Conservation (phyloP, 2,329 filamentous ascomycete genomes). For the Clarireedia paspali region DNA sequence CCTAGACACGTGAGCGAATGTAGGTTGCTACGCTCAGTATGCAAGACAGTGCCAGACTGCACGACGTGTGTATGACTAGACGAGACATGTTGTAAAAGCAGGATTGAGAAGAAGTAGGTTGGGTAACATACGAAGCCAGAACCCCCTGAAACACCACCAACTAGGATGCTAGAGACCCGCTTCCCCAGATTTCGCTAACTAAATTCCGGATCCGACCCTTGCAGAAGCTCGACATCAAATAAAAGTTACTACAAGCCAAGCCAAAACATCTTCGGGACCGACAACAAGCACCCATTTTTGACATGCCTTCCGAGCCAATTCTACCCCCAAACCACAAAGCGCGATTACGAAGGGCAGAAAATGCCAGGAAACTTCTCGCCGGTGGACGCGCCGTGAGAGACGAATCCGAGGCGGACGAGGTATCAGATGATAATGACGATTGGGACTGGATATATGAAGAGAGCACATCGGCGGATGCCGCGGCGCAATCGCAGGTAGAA, state of each 20-base stretch:
- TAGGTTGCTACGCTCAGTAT: too few relatives aligned
- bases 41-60: too few relatives aligned
- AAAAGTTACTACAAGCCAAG: constrained; percentile 3
- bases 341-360: constrained; percentile 27
- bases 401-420: constrained; percentile 84
- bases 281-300: neutral
- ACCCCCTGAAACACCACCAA: neutral
- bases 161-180: neutral
- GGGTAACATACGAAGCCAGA: too few relatives aligned
- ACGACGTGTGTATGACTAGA: too few relatives aligned
- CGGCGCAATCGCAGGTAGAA: neutral
- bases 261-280: neutral
- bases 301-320: constrained; percentile 25
- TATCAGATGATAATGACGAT: constrained; percentile 54
- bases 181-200: neutral
- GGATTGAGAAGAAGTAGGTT: too few relatives aligned
- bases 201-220: neutral
- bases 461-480: constrained; percentile 2
- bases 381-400: constrained; percentile 39
- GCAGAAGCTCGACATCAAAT: neutral
- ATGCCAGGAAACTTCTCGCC: constrained; percentile 34
- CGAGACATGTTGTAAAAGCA: too few relatives aligned
- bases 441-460: constrained; percentile 69
- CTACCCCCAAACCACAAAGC: constrained; percentile 10
- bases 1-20: too few relatives aligned